Conservation (phyloP, 495 filamentous ascomycete species). For the Antarctomyces pellizariae region DNA sequence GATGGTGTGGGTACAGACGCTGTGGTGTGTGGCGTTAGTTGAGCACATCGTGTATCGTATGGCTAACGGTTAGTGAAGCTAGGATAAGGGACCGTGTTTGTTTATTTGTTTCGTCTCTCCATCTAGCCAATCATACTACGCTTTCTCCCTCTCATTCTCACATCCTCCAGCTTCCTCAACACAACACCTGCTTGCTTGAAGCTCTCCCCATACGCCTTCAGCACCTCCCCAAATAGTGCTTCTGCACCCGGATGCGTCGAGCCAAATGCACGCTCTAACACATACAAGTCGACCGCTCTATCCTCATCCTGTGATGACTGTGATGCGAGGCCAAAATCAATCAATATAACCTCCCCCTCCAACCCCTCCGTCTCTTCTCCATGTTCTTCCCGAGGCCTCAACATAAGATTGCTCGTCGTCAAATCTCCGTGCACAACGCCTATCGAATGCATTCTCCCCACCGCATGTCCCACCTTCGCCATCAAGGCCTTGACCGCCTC, state of each 20-base stretch:
- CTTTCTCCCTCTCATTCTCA: conserved; percentile 90
- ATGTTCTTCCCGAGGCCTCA: conserved; percentile 21
- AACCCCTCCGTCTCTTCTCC: conserved; percentile 12
- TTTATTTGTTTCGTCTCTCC: too few relatives aligned
- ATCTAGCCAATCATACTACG: conserved; percentile 77
- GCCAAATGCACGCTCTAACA: conserved; percentile 85
- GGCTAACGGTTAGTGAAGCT: too few relatives aligned
- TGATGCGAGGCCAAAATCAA: conserved; percentile 84
- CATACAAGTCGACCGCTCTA: conserved; percentile 87
- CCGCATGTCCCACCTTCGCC: conserved; percentile 42
- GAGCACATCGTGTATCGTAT: too few relatives aligned
- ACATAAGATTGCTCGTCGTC: conserved; percentile 94
- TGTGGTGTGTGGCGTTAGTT: too few relatives aligned
- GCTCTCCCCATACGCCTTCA: conserved; percentile 22
- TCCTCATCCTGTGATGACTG: conserved; percentile 79
- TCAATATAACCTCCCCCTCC: conserved; percentile 61
- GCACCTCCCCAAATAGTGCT: conserved; percentile 39
- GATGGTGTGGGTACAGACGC: too few relatives aligned
- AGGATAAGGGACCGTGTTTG: too few relatives aligned
- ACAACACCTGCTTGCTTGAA: conserved; percentile 27
- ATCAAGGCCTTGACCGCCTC: conserved; percentile 30
- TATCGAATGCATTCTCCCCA: conserved; percentile 58
- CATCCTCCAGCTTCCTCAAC: conserved; percentile 63
- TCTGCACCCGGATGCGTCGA: conserved; percentile 86
- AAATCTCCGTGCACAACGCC: conserved; percentile 88